Conservation (phyloP, 164 flowering plant genomes). For the Echeveria elegans region DNA sequence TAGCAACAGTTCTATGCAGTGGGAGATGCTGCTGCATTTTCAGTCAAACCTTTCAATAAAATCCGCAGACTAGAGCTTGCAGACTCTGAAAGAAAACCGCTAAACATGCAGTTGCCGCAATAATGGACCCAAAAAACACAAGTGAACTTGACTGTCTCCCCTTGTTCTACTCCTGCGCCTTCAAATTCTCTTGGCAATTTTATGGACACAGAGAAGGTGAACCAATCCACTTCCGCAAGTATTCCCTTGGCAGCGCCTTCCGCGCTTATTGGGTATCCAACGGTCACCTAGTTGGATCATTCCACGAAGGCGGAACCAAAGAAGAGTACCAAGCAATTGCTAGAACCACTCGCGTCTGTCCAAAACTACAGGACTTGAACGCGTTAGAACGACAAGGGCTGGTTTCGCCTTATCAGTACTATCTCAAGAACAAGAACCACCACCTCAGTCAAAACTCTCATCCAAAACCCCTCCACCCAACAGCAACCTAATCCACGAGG, state of each 20-base stretch:
- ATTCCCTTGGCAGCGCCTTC: slow-evolving; percentile 39
- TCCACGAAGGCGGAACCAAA: slow-evolving; percentile 88
- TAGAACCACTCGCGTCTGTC: slow-evolving; percentile 47
- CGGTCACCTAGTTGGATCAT: slow-evolving; percentile 78
- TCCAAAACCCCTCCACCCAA: neutral
- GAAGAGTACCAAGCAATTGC: slow-evolving; percentile 85
- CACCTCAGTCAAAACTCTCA: slow-evolving; percentile 1
- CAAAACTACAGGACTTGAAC: slow-evolving; percentile 40
- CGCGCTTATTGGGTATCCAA: slow-evolving; percentile 86
- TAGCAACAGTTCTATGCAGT: slow-evolving; percentile 84
- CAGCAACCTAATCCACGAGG: slow-evolving; percentile 23
- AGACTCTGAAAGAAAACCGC: slow-evolving; percentile 81
- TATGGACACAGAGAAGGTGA: slow-evolving; percentile 84
- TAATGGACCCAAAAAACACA: slow-evolving; percentile 59
- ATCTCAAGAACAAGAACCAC: slow-evolving; percentile 25
- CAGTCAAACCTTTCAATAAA: slow-evolving; percentile 69
- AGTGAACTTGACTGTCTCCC: slow-evolving; percentile 75
- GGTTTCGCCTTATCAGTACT: slow-evolving; percentile 43
- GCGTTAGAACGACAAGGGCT: slow-evolving; percentile 68
- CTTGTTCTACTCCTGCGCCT: slow-evolving; percentile 90
- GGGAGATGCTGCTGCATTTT: slow-evolving; percentile 96
- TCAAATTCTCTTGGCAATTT: slow-evolving; percentile 89
- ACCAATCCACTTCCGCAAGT: slow-evolving; percentile 71
- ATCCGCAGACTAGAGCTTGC: slow-evolving; percentile 88
- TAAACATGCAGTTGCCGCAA: slow-evolving; percentile 75